Evolutionary conservation across 225 moss, liverwort and hornwort genomes (phyloP).

Genomic region (Marchantia polymorpha): DNA sequence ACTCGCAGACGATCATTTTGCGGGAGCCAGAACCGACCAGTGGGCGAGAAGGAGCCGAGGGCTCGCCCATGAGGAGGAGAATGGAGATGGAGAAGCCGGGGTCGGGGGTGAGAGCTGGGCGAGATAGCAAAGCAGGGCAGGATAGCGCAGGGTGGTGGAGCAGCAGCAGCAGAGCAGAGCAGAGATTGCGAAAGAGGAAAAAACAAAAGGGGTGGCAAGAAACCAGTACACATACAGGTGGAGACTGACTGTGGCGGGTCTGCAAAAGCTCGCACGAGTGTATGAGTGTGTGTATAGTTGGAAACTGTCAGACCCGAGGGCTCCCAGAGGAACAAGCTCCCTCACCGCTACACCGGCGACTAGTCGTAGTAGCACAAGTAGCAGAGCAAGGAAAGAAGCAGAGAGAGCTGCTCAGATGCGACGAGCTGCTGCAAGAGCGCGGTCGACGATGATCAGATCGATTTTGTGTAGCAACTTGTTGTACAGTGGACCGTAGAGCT

Average conservation of each 20-base stretch:
- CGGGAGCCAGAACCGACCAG: background rate
- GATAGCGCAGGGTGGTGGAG: background rate
- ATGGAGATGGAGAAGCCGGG: background rate
- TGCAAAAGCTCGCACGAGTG: conserved; percentile 10
- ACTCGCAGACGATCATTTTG: background rate
- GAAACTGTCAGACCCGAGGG: conserved; percentile 1
- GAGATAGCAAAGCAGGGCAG: background rate
- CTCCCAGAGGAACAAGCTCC: background rate
- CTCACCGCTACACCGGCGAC: background rate
- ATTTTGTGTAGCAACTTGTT: background rate
- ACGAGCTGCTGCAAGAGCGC: background rate
- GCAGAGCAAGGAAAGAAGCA: background rate
- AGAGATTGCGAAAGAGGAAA: background rate
- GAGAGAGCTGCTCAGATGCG: background rate
- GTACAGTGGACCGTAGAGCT: background rate
- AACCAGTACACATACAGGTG: conserved; percentile 16
- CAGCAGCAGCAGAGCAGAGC: background rate
- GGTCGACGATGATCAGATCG: background rate
- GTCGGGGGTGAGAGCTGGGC: background rate
- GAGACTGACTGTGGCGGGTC: conserved; percentile 8
- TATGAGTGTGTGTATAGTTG: conserved; percentile 18
- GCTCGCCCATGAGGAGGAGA: background rate
- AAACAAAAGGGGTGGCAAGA: conserved; percentile 5
- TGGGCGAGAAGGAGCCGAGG: background rate
- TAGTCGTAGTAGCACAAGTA: background rate